A percentile compares a stretch with the other conserved stretches of the same genome.
Conservation (phyloP, 129 eudicot species). For the Rutidosis leptorrhynchoides region DNA sequence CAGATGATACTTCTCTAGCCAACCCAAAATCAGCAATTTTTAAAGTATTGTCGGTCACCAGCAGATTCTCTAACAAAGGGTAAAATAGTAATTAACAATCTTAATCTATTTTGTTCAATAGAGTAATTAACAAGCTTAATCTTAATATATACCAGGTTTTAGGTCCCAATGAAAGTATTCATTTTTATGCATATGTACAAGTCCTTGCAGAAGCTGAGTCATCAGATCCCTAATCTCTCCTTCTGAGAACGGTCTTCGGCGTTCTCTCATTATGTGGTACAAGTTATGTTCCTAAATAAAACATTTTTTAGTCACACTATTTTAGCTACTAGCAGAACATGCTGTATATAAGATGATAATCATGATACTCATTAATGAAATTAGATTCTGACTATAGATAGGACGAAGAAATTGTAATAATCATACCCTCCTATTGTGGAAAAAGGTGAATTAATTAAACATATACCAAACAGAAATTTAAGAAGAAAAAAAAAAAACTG, state of each 20-base stretch:
- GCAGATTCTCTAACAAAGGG: slow-evolving; percentile 73
- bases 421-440: not conserved
- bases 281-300: slow-evolving; percentile 74
- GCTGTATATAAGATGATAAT: too few species aligned
- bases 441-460: not conserved
- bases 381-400: not conserved
- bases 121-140: not conserved
- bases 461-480: slow-evolving; percentile 7
- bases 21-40: slow-evolving; percentile 97
- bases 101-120: not conserved
- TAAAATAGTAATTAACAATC: not conserved
- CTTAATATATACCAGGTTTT: slow-evolving; percentile 72
- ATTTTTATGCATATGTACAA: slow-evolving; percentile 74
- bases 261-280: slow-evolving; percentile 72
- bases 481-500: too few species aligned
- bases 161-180: slow-evolving; percentile 92
- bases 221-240: slow-evolving; percentile 70
- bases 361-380: not conserved
- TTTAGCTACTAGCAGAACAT: too few species aligned
- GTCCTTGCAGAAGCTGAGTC: slow-evolving; percentile 87
- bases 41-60: slow-evolving; percentile 67
- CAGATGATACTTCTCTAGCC: slow-evolving; percentile 85
- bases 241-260: slow-evolving; percentile 65
- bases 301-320: too few species aligned
- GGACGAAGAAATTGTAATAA: not conserved